Conservation (phyloP, 2,329 filamentous ascomycete species). For the Pestalotiopsis sp. region DNA sequence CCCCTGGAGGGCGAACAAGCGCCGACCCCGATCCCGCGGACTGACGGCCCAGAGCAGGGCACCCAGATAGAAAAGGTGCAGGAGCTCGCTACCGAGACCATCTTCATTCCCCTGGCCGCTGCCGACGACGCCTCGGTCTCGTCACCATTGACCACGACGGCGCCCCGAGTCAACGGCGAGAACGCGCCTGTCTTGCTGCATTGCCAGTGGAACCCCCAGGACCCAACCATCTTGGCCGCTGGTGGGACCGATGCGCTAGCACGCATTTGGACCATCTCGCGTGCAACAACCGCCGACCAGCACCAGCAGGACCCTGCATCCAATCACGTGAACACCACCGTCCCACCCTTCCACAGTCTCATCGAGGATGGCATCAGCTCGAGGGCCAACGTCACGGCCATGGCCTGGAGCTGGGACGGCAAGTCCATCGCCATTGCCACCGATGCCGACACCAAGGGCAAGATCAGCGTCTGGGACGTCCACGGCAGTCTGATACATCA, state of each 20-base stretch:
- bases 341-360: slow-evolving; percentile 47
- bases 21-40: slow-evolving; percentile 54
- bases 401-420: slow-evolving; percentile 63
- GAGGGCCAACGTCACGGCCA: slow-evolving; percentile 56
- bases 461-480: slow-evolving; percentile 56
- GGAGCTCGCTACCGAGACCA: slow-evolving; percentile 61
- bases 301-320: slow-evolving; percentile 42
- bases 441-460: slow-evolving; percentile 54
- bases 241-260: slow-evolving; percentile 71
- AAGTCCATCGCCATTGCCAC: slow-evolving; percentile 58
- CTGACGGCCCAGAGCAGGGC: slow-evolving; percentile 64
- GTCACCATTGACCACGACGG: slow-evolving; percentile 35
- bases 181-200: slow-evolving; percentile 65
- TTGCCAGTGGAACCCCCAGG: slow-evolving; percentile 69
- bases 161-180: slow-evolving; percentile 40
- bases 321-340: slow-evolving; percentile 44
- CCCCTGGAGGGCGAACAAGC: slow-evolving; percentile 61
- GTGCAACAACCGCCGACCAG: slow-evolving; percentile 47
- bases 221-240: slow-evolving; percentile 67
- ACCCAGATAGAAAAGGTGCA: slow-evolving; percentile 66
- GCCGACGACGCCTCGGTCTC: slow-evolving; percentile 38
- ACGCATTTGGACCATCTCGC: slow-evolving; percentile 66
- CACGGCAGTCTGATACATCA: slow-evolving; percentile 54
- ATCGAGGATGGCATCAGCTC: slow-evolving; percentile 55
- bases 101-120: slow-evolving; percentile 57